A percentile compares a stretch with the other conserved stretches of the same genome.
These are phyloP conservation scores for Gyrodon lividus DNA, from an alignment of 768 basidiomycete species.

Conservation along the genomic window DNA sequence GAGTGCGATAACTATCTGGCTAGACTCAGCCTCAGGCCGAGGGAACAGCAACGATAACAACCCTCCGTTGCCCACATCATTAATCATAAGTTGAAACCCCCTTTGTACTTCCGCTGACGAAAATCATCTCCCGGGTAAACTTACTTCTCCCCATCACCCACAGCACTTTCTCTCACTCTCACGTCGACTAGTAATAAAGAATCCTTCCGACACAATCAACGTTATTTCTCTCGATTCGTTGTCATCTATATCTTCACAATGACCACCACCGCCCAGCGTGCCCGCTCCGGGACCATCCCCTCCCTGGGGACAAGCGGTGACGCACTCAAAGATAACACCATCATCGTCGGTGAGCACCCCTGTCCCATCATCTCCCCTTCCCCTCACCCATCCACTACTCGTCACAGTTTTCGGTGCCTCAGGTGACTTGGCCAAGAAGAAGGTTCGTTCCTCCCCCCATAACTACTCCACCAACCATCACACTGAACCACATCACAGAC, in stretches of 20 bases:
- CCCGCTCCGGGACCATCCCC: conserved; percentile 81
- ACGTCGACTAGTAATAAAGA: conserved; percentile 26
- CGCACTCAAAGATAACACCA: conserved; percentile 80
- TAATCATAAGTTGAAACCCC: conserved; percentile 3
- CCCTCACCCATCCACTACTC: conserved; percentile 11
- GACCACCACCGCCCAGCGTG: conserved; percentile 42
- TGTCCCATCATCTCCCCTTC: conserved; percentile 11
- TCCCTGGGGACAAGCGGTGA: conserved; percentile 79
- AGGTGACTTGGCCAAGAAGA: conserved; percentile 98
- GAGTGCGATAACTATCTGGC: conserved; percentile 1
- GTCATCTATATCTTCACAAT: conserved; percentile 8
- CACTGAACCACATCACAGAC: conserved; percentile 52
- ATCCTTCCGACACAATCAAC: background rate
- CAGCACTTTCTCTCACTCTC: conserved; percentile 14
- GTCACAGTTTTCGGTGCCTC: conserved; percentile 86
- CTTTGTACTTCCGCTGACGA: conserved; percentile 17
- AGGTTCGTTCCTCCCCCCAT: conserved; percentile 47
- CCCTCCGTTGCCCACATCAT: background rate
- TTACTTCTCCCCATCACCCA: background rate
- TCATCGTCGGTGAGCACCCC: conserved; percentile 72
- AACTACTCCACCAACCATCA: conserved; percentile 49
- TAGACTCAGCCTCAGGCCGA: too few species aligned
- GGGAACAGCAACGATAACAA: background rate
- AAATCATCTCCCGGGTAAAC: conserved; percentile 6
- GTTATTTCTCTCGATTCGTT: background rate